These are phyloP conservation scores for Candida nanaspora DNA, from an alignment of 805 yeast species.

Conservation along the genomic window DNA sequence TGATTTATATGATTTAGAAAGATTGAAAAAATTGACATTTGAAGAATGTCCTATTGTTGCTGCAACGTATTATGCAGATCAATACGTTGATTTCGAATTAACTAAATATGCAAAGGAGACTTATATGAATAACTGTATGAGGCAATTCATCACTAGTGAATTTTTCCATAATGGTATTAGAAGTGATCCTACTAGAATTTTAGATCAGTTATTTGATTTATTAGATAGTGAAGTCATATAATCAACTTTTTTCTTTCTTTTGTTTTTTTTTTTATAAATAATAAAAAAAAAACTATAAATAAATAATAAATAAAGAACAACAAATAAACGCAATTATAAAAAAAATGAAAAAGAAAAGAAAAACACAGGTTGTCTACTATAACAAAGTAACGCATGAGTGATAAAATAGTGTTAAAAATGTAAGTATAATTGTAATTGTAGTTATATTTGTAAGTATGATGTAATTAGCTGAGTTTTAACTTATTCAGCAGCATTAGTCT, in stretches of 20 bases:
- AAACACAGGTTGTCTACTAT: too few relatives aligned
- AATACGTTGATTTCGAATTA: constrained; percentile 42
- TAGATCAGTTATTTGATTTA: constrained; percentile 32
- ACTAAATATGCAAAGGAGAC: constrained; percentile 29
- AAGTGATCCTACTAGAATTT: constrained; percentile 31
- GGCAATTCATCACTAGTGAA: constrained; percentile 39
- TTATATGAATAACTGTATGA: constrained; percentile 25
- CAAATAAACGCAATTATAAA: too few relatives aligned
- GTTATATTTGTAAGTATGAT: too few relatives aligned
- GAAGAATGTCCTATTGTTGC: constrained; percentile 36
- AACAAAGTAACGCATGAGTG: too few relatives aligned
- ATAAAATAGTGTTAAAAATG: too few relatives aligned
- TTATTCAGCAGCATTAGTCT: constrained; percentile 17
- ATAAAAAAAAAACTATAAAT: not conserved
- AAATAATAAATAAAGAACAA: not conserved
- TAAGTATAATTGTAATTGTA: too few relatives aligned
- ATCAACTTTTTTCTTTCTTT: too few relatives aligned
- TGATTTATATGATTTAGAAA: constrained; percentile 15
- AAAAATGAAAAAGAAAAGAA: too few relatives aligned
- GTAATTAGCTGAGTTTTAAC: too few relatives aligned
- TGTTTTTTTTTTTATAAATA: too few relatives aligned
- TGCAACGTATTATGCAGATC: constrained; percentile 41
- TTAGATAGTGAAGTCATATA: constrained; percentile 24
- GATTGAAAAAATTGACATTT: constrained; percentile 11
- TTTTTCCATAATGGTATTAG: constrained; percentile 45